These are phyloP conservation scores for Juglanconis oblonga DNA, from an alignment of 2,329 filamentous ascomycete genomes.

Conservation along the genomic window DNA sequence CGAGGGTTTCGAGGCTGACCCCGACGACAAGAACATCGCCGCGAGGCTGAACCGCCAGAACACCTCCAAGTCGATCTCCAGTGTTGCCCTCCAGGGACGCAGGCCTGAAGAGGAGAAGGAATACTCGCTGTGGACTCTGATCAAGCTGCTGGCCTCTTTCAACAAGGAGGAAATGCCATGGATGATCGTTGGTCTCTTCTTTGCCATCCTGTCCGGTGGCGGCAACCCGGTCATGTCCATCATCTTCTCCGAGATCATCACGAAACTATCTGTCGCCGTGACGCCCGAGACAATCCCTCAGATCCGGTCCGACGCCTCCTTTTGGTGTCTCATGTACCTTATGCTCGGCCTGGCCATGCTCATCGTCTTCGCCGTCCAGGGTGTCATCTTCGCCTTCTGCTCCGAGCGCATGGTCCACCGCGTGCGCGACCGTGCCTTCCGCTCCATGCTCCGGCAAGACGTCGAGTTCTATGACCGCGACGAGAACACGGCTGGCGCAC, in stretches of 20 bases:
- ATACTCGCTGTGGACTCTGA: conserved; percentile 71
- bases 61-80: conserved; percentile 64
- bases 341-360: conserved; percentile 77
- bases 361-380: conserved; percentile 65
- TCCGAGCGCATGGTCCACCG: conserved; percentile 84
- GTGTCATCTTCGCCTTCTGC: conserved; percentile 75
- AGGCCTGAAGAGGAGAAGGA: conserved; percentile 48
- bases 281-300: conserved; percentile 48
- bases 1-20: conserved; percentile 47
- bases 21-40: conserved; percentile 56
- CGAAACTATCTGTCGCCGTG: conserved; percentile 57
- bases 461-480: conserved; percentile 88
- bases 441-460: conserved; percentile 86
- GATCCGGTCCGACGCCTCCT: conserved; percentile 70
- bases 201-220: conserved; percentile 73
- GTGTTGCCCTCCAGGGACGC: conserved; percentile 61
- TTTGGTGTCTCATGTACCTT: conserved; percentile 86
- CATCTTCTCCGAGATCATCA: conserved; percentile 87
- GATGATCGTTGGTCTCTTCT: conserved; percentile 72
- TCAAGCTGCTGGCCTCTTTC: conserved; percentile 77
- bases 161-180: conserved; percentile 69
- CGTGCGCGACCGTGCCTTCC: conserved; percentile 78
- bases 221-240: conserved; percentile 65
- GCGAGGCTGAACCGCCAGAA: conserved; percentile 54
- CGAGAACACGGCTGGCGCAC: conserved; percentile 82